Conservation (phyloP, 163 green algal genomes). For the Chlorella variabilis region DNA sequence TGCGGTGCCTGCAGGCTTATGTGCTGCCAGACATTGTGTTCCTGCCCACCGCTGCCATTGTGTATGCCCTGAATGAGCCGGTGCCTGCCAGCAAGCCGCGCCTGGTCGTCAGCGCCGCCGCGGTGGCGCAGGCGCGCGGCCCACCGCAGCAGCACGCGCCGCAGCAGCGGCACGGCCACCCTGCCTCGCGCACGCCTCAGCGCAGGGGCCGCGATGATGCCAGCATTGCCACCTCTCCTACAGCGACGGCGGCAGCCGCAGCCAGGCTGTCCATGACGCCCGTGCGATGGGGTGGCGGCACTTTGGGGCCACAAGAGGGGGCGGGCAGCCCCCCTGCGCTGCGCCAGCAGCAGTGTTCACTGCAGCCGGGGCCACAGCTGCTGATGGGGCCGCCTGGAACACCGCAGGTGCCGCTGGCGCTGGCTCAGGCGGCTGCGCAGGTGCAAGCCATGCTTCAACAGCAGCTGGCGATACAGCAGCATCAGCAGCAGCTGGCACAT, state of each 20-base stretch:
- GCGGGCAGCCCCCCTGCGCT: not conserved
- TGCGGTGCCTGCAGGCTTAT: conserved; percentile 18
- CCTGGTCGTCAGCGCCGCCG: conserved; percentile 27
- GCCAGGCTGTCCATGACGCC: not conserved
- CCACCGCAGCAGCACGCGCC: not conserved
- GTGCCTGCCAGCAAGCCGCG: conserved; percentile 35
- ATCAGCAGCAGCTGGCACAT: conserved; percentile 31
- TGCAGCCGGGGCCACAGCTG: conserved; percentile 7
- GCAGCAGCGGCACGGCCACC: not conserved
- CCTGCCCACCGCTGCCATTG: conserved; percentile 10
- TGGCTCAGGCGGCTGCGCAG: not conserved
- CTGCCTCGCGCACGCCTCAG: not conserved
- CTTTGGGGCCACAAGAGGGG: not conserved
- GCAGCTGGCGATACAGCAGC: not conserved
- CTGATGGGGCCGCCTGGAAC: not conserved
- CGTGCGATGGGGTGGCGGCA: not conserved
- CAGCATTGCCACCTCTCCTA: not conserved
- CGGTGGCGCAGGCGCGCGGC: not conserved
- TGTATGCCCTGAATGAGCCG: conserved; percentile 32
- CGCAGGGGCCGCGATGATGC: not conserved
- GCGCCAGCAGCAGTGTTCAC: no score
- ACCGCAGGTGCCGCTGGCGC: not conserved
- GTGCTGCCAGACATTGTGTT: conserved; percentile 52
- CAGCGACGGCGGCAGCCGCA: not conserved
- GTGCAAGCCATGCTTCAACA: conserved; percentile 5